Conservation (phyloP, 805 yeast genomes). For the Wickerhamiella siamensis region DNA sequence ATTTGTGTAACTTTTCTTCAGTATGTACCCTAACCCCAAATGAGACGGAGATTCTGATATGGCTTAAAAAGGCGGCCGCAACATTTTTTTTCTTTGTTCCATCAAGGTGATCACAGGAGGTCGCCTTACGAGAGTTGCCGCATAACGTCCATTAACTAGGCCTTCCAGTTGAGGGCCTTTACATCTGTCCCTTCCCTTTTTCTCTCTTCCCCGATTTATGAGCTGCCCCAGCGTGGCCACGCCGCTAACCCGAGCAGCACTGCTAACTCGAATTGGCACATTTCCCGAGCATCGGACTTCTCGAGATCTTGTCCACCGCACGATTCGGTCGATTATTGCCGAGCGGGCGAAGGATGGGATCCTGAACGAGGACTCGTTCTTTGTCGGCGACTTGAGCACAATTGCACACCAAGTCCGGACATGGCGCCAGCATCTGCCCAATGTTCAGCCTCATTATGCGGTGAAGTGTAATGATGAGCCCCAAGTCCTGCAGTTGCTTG, state of each 20-base stretch:
- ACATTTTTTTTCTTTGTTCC: not conserved
- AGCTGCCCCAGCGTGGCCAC: conserved; percentile 1
- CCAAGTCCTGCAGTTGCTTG: conserved; percentile 42
- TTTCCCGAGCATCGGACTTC: conserved; percentile 1
- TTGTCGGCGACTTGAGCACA: conserved; percentile 71
- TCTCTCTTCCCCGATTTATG: not conserved
- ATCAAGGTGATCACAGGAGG: conserved; percentile 1
- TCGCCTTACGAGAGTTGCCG: conserved; percentile 23
- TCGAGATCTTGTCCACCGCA: conserved; percentile 1
- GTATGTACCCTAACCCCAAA: too few species aligned
- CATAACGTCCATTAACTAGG: conserved; percentile 14
- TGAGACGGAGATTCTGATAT: too few species aligned
- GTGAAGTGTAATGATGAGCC: conserved; percentile 81
- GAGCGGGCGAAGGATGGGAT: conserved; percentile 14
- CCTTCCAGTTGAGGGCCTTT: conserved; percentile 16
- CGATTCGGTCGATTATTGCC: not conserved
- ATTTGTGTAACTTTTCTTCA: too few species aligned
- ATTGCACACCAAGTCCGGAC: conserved; percentile 43
- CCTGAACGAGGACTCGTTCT: conserved; percentile 57
- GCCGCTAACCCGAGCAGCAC: not conserved
- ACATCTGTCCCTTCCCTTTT: not conserved
- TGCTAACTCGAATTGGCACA: not conserved
- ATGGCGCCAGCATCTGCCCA: conserved; percentile 56
- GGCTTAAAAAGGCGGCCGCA: too few species aligned
- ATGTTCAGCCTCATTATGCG: conserved; percentile 80